Percentiles rank a stretch among this genome's conserved stretches.
These are phyloP conservation scores for Sapria himalayana DNA, from an alignment of 345 rosid genomes.

Conservation along the genomic window DNA sequence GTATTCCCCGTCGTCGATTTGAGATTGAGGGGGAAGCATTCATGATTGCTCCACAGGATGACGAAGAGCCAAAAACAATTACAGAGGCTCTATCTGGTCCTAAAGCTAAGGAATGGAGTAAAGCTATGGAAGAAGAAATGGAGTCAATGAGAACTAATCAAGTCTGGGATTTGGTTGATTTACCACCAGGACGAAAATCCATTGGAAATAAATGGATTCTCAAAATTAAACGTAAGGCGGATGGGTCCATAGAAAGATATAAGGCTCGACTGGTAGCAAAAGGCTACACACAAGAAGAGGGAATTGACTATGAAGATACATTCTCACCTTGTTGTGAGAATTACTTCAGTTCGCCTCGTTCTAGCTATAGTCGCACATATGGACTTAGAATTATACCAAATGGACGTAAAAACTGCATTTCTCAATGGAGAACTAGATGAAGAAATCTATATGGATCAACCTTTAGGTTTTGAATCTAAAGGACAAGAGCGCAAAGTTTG, in stretches of 20 bases:
- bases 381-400: not conserved
- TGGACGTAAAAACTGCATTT: not conserved
- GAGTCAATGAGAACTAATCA: not conserved
- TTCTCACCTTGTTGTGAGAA: not conserved
- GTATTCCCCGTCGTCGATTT: not conserved
- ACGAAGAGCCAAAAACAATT: not conserved
- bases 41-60: constrained; percentile 4
- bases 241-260: not conserved
- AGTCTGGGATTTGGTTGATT: too few species aligned
- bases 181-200: not conserved
- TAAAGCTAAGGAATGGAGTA: not conserved
- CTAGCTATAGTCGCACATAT: not conserved
- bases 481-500: too few species aligned
- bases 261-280: not conserved
- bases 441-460: not conserved
- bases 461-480: not conserved
- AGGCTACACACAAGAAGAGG: too few species aligned
- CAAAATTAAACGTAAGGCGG: not conserved
- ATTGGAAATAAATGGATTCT: constrained; percentile 2
- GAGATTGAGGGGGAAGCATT: not conserved
- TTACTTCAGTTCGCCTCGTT: not conserved
- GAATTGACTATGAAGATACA: not conserved
- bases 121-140: not conserved
- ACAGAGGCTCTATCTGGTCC: not conserved
- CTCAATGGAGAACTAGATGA: not conserved